Conservation (phyloP, 495 filamentous ascomycete species). For the Paragyromitra xinjiangensis region DNA sequence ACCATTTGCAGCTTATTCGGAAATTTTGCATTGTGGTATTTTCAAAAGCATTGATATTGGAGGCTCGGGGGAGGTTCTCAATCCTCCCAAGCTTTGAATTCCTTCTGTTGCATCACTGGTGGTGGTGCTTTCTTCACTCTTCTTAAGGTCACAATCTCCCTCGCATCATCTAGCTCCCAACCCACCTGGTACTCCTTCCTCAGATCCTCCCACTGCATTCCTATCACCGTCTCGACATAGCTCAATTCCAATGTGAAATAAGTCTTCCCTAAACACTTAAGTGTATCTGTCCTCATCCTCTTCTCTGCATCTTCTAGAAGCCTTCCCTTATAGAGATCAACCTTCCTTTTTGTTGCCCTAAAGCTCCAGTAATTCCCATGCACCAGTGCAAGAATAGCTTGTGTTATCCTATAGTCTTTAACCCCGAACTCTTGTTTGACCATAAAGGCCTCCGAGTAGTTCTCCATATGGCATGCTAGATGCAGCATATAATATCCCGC, state of each 20-base stretch:
- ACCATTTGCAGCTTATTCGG: neutral
- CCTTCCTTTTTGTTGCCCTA: constrained; percentile 72
- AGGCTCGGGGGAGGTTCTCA: neutral
- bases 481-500: constrained; percentile 84
- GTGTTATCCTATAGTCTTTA: constrained; percentile 70
- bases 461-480: constrained; percentile 81
- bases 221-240: constrained; percentile 71
- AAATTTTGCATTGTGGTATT: neutral
- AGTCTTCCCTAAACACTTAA: constrained; percentile 82
- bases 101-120: constrained; percentile 23
- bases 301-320: constrained; percentile 83
- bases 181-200: constrained; percentile 72
- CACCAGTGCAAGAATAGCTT: constrained; percentile 73
- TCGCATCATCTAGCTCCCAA: constrained; percentile 74
- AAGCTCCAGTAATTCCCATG: constrained; percentile 85
- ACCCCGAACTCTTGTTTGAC: constrained; percentile 67
- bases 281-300: constrained; percentile 71
- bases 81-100: constrained; percentile 48
- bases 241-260: constrained; percentile 77
- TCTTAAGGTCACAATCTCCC: constrained; percentile 73
- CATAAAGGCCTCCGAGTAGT: constrained; percentile 76
- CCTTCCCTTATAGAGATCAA: constrained; percentile 77
- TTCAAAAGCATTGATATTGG: constrained; percentile 3
- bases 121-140: constrained; percentile 62
- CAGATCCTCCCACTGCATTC: constrained; percentile 73